phyloP scores from a whole-genome alignment of 208 protist genomes.

The Naegleria lovaniensis region DNA sequence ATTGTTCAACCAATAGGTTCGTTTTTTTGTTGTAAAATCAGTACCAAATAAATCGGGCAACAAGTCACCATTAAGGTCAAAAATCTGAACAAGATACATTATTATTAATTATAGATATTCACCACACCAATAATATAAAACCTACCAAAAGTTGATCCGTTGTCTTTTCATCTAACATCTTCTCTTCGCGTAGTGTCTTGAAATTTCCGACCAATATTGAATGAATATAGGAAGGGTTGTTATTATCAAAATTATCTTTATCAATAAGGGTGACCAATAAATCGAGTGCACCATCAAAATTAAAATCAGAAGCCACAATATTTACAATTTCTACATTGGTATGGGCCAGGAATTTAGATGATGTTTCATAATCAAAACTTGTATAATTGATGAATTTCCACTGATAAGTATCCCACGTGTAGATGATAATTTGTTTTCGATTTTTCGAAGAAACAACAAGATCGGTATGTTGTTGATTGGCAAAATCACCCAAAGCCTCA shows the following conservation, averaged over 20 bases:
- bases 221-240: background rate
- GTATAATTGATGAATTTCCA: background rate
- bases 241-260: background rate
- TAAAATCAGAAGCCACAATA: background rate
- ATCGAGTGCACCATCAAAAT: constrained; percentile 17
- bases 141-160: background rate
- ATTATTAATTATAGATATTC: no score
- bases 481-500: background rate
- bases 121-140: no score
- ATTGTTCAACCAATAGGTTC: background rate
- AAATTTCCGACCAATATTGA: background rate
- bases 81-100: no score
- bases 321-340: background rate
- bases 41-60: background rate
- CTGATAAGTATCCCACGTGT: background rate
- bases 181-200: background rate
- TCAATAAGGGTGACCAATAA: background rate
- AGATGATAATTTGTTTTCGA: background rate
- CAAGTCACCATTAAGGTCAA: constrained; percentile 9
- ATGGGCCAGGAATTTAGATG: background rate
- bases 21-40: background rate
- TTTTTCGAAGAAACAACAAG: background rate
- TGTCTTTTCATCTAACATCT: background rate
- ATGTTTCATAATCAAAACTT: background rate
- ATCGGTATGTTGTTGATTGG: background rate